These are phyloP conservation scores for Annulohypoxylon bovei DNA, from an alignment of 495 filamentous ascomycete species.

Conservation along the genomic window DNA sequence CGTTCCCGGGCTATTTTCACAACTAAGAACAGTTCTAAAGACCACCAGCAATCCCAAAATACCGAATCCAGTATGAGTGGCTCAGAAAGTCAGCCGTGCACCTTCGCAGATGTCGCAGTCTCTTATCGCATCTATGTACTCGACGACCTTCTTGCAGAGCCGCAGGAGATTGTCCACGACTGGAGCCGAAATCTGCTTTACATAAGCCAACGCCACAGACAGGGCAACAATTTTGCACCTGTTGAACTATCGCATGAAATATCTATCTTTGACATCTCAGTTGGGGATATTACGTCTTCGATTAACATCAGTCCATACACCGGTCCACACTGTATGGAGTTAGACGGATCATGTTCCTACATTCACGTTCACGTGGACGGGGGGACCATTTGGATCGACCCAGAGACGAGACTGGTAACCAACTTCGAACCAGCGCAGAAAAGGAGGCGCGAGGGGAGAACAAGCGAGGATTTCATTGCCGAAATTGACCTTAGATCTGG, in stretches of 20 bases:
- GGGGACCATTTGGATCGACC: constrained; percentile 41
- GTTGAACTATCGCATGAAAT: constrained; percentile 39
- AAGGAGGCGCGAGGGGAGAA: constrained; percentile 19
- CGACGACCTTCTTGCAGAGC: constrained; percentile 43
- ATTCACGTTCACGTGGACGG: constrained; percentile 37
- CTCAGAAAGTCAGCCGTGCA: constrained; percentile 24
- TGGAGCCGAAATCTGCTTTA: constrained; percentile 39
- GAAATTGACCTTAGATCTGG: constrained; percentile 40
- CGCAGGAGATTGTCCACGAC: constrained; percentile 42
- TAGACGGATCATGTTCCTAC: constrained; percentile 33
- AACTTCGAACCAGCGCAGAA: constrained; percentile 33
- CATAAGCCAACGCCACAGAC: constrained; percentile 39
- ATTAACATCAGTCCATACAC: constrained; percentile 39
- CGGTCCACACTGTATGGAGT: constrained; percentile 41
- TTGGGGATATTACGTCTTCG: constrained; percentile 27
- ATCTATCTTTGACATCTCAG: constrained; percentile 33
- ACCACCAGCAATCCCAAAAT: not conserved
- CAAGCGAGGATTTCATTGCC: constrained; percentile 39
- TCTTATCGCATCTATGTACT: constrained; percentile 42
- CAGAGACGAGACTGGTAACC: constrained; percentile 29
- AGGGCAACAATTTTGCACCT: constrained; percentile 37
- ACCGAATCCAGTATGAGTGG: constrained; percentile 26
- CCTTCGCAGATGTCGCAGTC: constrained; percentile 38
- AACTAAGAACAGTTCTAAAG: not conserved
- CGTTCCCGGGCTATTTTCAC: constrained; percentile 1